A percentile compares a stretch with the other conserved stretches of the same genome.
These are phyloP conservation scores for Phytophthora nicotianae DNA, from an alignment of 352 stramenopile species.

Conservation along the genomic window DNA sequence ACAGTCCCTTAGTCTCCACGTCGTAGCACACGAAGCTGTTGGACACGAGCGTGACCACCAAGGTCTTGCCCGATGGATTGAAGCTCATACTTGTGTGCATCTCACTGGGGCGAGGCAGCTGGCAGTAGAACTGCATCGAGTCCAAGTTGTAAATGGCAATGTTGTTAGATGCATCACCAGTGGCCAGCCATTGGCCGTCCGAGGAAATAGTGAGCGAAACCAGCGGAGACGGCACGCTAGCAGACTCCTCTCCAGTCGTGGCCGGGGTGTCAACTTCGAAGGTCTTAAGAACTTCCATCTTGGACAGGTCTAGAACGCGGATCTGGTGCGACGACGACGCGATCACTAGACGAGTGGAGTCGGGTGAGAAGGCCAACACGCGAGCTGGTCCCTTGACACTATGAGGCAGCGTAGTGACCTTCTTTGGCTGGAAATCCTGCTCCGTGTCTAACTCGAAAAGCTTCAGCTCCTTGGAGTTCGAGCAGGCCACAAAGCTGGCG, in stretches of 20 bases:
- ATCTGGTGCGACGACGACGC: slow-evolving; percentile 69
- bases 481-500: slow-evolving; percentile 86
- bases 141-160: slow-evolving; percentile 86
- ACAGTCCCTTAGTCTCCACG: slow-evolving; percentile 80
- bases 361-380: slow-evolving; percentile 76
- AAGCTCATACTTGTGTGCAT: slow-evolving; percentile 86
- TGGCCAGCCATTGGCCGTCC: slow-evolving; percentile 83
- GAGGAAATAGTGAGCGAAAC: slow-evolving; percentile 76
- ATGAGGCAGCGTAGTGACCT: slow-evolving; percentile 48
- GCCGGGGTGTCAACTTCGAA: slow-evolving; percentile 49
- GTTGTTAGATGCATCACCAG: slow-evolving; percentile 69
- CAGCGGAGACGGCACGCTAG: slow-evolving; percentile 44
- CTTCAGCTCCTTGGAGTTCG: slow-evolving; percentile 86
- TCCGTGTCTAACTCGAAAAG: slow-evolving; percentile 80
- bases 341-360: slow-evolving; percentile 78
- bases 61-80: slow-evolving; percentile 72
- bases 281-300: slow-evolving; percentile 79
- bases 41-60: slow-evolving; percentile 82
- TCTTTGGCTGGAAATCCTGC: slow-evolving; percentile 56
- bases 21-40: slow-evolving; percentile 89
- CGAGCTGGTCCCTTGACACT: slow-evolving; percentile 54
- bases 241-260: slow-evolving; percentile 15
- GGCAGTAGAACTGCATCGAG: slow-evolving; percentile 84
- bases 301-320: slow-evolving; percentile 71
- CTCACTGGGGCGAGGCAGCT: slow-evolving; percentile 62